Conservation (phyloP, 2,329 filamentous ascomycete genomes). For the Coniochaeta hoffmannii region DNA sequence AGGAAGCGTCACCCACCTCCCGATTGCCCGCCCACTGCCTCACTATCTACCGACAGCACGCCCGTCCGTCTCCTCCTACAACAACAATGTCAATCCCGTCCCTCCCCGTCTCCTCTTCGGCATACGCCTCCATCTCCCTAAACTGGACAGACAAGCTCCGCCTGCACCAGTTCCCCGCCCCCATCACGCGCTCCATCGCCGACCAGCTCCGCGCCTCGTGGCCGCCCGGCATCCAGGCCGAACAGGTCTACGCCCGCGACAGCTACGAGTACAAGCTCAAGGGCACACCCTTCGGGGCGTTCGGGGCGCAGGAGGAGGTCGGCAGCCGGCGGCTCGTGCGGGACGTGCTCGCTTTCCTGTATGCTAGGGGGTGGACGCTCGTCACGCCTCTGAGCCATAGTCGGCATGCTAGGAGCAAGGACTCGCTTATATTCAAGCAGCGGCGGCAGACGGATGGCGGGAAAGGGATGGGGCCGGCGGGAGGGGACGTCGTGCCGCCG, state of each 20-base stretch:
- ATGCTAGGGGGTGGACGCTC: slow-evolving; percentile 12
- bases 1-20: no score
- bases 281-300: slow-evolving; percentile 9
- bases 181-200: slow-evolving; percentile 9
- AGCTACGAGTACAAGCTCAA: slow-evolving; percentile 15
- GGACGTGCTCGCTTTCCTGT: slow-evolving; percentile 14
- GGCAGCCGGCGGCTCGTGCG: slow-evolving; percentile 13
- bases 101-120: background rate
- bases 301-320: slow-evolving; percentile 8
- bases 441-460: background rate
- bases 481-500: background rate
- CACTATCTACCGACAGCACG: no score
- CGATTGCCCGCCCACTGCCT: no score
- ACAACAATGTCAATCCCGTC: background rate
- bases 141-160: slow-evolving; percentile 15
- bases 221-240: slow-evolving; percentile 14
- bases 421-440: slow-evolving; percentile 13
- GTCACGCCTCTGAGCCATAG: slow-evolving; percentile 8
- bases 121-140: slow-evolving; percentile 15
- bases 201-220: slow-evolving; percentile 13
- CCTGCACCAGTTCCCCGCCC: slow-evolving; percentile 15
- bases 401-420: slow-evolving; percentile 10
- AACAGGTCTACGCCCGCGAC: slow-evolving; percentile 1
- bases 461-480: background rate
- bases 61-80: no score